Conservation (phyloP, 2,329 filamentous ascomycete species). For the Emmonsiellopsis sp. region DNA sequence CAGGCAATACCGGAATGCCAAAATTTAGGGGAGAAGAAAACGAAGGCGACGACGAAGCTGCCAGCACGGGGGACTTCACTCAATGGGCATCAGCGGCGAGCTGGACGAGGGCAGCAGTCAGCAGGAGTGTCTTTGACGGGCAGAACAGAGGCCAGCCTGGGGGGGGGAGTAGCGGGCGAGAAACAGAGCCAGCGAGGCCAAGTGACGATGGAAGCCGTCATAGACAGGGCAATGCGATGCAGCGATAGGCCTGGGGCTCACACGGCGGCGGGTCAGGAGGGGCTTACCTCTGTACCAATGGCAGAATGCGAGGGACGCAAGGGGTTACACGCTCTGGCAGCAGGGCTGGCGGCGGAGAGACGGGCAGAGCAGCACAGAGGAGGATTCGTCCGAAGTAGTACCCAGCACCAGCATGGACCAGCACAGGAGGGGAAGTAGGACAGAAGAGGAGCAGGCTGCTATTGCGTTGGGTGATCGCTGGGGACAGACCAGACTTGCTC, state of each 20-base stretch:
- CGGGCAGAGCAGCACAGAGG: constrained; percentile 13
- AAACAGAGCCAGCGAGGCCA: constrained; percentile 2
- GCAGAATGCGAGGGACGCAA: background rate
- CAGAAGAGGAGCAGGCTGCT: background rate
- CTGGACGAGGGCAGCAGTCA: background rate
- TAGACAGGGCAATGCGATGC: background rate
- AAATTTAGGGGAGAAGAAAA: background rate
- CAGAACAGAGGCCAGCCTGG: background rate
- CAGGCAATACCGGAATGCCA: constrained; percentile 7
- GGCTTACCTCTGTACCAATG: constrained; percentile 1
- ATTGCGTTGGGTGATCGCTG: background rate
- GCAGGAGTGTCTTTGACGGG: background rate
- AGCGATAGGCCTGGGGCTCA: background rate
- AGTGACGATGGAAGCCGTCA: background rate
- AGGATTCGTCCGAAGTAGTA: constrained; percentile 1
- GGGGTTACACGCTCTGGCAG: constrained; percentile 4
- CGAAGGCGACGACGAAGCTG: background rate
- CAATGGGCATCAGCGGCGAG: background rate
- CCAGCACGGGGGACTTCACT: background rate
- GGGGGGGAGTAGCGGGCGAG: background rate
- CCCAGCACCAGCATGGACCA: background rate
- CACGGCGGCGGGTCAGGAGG: background rate
- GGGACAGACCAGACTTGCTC: background rate
- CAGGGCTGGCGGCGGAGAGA: constrained; percentile 12
- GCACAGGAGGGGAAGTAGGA: constrained; percentile 1